Evolutionary conservation across 495 filamentous ascomycete species (phyloP).

Genomic region (Clavariopsis aquatica): DNA sequence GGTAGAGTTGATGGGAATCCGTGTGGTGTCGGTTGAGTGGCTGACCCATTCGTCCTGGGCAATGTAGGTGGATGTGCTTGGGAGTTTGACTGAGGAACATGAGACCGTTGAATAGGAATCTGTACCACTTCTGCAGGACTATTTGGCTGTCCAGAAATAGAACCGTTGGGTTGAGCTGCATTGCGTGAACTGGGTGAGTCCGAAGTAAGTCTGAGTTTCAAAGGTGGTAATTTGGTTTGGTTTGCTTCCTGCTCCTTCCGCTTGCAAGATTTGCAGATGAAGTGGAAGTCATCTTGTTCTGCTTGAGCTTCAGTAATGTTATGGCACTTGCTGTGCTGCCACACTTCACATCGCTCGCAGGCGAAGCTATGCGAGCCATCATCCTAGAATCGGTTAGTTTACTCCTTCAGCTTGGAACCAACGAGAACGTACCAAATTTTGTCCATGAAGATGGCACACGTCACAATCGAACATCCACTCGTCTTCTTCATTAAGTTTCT

Average conservation of each 20-base stretch:
- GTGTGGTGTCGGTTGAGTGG: slow-evolving; percentile 16
- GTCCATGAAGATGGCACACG: slow-evolving; percentile 82
- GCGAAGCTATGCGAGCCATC: slow-evolving; percentile 91
- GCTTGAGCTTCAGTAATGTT: slow-evolving; percentile 74
- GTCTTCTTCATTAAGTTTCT: slow-evolving; percentile 74
- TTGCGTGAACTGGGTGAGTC: slow-evolving; percentile 39
- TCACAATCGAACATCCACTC: slow-evolving; percentile 94
- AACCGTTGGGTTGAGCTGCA: slow-evolving; percentile 32
- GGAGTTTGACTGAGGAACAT: slow-evolving; percentile 15
- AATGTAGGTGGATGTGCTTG: slow-evolving; percentile 19
- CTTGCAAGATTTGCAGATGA: slow-evolving; percentile 79
- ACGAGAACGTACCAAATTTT: slow-evolving; percentile 61
- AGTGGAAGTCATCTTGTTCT: slow-evolving; percentile 84
- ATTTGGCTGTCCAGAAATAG: slow-evolving; percentile 17
- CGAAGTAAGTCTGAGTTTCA: slow-evolving; percentile 65
- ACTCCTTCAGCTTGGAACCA: not conserved
- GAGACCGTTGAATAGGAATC: slow-evolving; percentile 22
- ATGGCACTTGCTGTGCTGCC: slow-evolving; percentile 93
- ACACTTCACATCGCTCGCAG: slow-evolving; percentile 93
- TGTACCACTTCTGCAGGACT: slow-evolving; percentile 38
- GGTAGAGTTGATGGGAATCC: slow-evolving; percentile 15
- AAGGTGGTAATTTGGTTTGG: slow-evolving; percentile 66
- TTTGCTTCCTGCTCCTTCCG: slow-evolving; percentile 64
- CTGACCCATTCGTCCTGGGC: slow-evolving; percentile 2
- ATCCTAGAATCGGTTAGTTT: slow-evolving; percentile 56